Conservation (phyloP, 2,329 filamentous ascomycete species). For the Madurella fahalii region DNA sequence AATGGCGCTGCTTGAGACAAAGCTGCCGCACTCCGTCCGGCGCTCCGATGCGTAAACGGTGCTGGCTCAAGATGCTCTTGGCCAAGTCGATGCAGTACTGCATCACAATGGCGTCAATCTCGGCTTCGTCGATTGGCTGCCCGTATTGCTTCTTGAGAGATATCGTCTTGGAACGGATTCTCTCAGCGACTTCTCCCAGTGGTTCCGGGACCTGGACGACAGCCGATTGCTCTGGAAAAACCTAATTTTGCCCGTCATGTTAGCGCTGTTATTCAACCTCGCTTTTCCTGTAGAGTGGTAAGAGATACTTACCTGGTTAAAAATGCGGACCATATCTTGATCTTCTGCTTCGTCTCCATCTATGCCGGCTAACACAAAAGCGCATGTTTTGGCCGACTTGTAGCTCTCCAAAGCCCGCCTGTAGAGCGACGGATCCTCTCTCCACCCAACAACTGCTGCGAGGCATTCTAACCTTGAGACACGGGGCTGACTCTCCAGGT, state of each 20-base stretch:
- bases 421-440: constrained; percentile 14
- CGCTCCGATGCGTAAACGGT: constrained; percentile 9
- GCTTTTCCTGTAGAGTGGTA: background rate
- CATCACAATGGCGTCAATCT: constrained; percentile 11
- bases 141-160: constrained; percentile 4
- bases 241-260: background rate
- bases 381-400: constrained; percentile 11
- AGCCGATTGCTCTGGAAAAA: constrained; percentile 11
- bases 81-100: constrained; percentile 13
- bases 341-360: constrained; percentile 15
- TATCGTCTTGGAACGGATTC: constrained; percentile 9
- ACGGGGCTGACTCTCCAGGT: constrained; percentile 5
- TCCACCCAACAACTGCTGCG: constrained; percentile 16
- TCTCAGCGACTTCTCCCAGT: constrained; percentile 11
- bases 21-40: constrained; percentile 9
- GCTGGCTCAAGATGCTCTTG: constrained; percentile 5
- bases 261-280: background rate
- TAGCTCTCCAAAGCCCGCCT: constrained; percentile 14
- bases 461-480: constrained; percentile 3
- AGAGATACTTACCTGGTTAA: constrained; percentile 2
- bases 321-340: constrained; percentile 15
- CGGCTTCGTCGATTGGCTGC: background rate
- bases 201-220: constrained; percentile 15
- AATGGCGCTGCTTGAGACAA: constrained; percentile 16
- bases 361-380: constrained; percentile 13